phyloP scores from a whole-genome alignment of 75 land plant genomes.

The Picea glauca region DNA sequence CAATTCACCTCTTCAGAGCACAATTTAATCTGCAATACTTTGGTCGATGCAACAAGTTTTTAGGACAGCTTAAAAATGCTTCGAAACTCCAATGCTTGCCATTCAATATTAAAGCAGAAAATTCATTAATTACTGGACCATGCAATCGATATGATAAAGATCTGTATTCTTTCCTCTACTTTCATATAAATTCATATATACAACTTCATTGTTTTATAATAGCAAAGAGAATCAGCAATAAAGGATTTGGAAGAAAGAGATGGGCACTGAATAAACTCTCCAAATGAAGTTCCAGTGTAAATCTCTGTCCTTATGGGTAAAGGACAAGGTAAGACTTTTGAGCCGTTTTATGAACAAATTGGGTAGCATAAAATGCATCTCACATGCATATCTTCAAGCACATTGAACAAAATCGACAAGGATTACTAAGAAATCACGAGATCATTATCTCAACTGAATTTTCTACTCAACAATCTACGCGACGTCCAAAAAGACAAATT shows the following conservation, averaged over 20 bases:
- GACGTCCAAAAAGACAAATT: constrained; percentile 23
- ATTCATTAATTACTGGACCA: constrained; percentile 3
- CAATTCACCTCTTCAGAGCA: no score
- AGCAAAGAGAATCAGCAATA: background rate
- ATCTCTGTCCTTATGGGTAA: background rate
- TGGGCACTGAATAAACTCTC: background rate
- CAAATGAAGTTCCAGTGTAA: constrained; percentile 8
- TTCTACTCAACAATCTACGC: constrained; percentile 10
- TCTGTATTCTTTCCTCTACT: background rate
- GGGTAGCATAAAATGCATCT: background rate
- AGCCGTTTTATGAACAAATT: constrained; percentile 1
- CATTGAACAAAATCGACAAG: background rate
- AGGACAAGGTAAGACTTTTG: background rate
- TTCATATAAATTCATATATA: background rate
- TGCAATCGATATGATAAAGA: background rate
- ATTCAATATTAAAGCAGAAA: background rate
- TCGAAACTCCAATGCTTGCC: background rate
- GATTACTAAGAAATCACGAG: background rate
- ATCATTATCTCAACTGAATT: background rate
- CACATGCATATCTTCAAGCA: background rate
- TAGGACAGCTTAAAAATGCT: background rate
- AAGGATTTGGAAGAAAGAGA: background rate
- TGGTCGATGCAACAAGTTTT: no score
- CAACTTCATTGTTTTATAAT: background rate
- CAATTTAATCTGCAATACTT: no score